Evolutionary conservation across 768 basidiomycete genomes (phyloP).

Genomic region (Boletus tomentosulus): DNA sequence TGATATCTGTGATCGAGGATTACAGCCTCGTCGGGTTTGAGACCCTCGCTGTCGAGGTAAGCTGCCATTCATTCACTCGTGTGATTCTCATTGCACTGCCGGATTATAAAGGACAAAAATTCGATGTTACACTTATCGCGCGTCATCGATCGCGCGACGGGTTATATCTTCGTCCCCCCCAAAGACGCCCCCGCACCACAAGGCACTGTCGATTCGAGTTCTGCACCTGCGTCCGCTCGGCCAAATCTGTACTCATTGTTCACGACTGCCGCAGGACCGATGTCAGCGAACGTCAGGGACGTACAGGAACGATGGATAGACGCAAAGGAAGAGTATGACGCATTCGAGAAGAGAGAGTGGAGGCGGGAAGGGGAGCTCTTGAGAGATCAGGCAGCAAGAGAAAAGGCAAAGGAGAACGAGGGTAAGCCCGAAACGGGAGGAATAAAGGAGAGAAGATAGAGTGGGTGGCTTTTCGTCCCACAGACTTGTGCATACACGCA

Average conservation of each 20-base stretch:
- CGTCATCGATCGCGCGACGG: constrained; percentile 85
- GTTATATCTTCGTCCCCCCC: constrained; percentile 81
- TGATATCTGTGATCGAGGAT: constrained; percentile 92
- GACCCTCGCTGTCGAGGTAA: constrained; percentile 91
- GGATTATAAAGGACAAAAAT: constrained; percentile 66
- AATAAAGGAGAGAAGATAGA: constrained; percentile 29
- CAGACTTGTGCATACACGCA: neutral
- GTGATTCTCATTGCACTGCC: neutral
- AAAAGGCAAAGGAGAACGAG: constrained; percentile 5
- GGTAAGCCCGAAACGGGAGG: constrained; percentile 5
- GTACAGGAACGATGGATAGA: constrained; percentile 97
- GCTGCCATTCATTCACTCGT: constrained; percentile 9
- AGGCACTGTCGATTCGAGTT: constrained; percentile 28
- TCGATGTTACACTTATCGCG: constrained; percentile 90
- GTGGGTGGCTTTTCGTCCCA: constrained; percentile 4
- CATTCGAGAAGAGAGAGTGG: constrained; percentile 76
- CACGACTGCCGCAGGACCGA: constrained; percentile 55
- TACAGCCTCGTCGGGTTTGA: constrained; percentile 92
- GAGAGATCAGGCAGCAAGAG: constrained; percentile 22
- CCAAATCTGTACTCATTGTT: constrained; percentile 70
- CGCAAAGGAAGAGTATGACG: constrained; percentile 75
- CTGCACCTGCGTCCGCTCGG: constrained; percentile 38
- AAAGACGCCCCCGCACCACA: constrained; percentile 30
- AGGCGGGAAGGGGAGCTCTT: constrained; percentile 59
- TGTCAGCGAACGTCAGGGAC: constrained; percentile 59